These are phyloP conservation scores for Sporothrix phasma DNA, from an alignment of 2,329 filamentous ascomycete genomes.

Conservation along the genomic window DNA sequence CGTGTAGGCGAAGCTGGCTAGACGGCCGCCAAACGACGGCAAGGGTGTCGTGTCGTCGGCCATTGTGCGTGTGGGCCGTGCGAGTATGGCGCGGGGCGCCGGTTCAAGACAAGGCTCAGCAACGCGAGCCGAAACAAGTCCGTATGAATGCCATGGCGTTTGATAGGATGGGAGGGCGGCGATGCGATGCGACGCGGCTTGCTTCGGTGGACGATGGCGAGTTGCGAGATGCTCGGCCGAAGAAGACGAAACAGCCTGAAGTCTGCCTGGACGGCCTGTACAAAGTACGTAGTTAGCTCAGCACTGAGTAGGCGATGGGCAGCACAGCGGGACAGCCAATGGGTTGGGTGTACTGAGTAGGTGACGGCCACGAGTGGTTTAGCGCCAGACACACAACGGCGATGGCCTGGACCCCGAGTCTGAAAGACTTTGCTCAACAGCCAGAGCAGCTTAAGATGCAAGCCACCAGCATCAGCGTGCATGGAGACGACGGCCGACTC, in stretches of 20 bases:
- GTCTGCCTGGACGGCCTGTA: too few species aligned
- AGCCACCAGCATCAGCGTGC: too few species aligned
- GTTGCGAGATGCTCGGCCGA: neutral
- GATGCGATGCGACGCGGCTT: too few species aligned
- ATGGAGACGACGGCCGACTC: too few species aligned
- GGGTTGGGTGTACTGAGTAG: neutral
- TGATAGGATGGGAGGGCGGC: too few species aligned
- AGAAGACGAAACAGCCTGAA: neutral
- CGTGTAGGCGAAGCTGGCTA: conserved; percentile 36
- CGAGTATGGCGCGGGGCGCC: too few species aligned
- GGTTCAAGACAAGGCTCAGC: too few species aligned
- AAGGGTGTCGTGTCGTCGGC: conserved; percentile 4
- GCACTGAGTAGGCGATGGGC: neutral
- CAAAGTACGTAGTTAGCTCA: too few species aligned
- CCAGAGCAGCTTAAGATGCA: too few species aligned
- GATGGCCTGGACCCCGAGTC: neutral
- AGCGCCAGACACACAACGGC: neutral
- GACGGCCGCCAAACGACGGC: conserved; percentile 27
- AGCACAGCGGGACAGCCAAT: neutral
- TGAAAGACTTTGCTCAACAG: too few species aligned
- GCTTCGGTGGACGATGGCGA: neutral
- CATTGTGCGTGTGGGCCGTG: neutral
- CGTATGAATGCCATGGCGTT: neutral
- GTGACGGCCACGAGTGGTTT: neutral
- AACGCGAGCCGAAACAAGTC: too few species aligned